A percentile compares a stretch with the other conserved stretches of the same genome.
These are phyloP conservation scores for Melampsora americana DNA, from an alignment of 1,284 basidiomycete genomes.

Conservation along the genomic window DNA sequence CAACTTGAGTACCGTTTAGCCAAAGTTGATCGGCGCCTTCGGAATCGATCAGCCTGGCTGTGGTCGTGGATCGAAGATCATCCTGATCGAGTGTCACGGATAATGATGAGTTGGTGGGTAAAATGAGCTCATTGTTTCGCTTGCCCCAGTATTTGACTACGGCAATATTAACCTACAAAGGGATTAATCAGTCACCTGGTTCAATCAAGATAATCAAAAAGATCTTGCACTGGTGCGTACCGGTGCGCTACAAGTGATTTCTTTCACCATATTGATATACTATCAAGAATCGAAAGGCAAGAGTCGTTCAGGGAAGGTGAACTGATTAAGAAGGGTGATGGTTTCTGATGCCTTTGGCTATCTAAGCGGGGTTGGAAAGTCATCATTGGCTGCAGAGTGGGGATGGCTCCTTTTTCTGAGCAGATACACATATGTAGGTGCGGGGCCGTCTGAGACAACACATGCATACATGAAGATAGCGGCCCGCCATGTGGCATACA, in stretches of 20 bases:
- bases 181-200: not conserved
- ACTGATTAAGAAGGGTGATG: not conserved
- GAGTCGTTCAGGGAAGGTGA: not conserved
- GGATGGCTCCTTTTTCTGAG: no score
- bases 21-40: slow-evolving; percentile 79
- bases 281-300: not conserved
- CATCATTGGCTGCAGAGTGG: no score
- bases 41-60: slow-evolving; percentile 74
- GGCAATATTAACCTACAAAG: slow-evolving; percentile 49
- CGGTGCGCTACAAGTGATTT: slow-evolving; percentile 49
- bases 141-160: slow-evolving; percentile 75
- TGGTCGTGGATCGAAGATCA: slow-evolving; percentile 88
- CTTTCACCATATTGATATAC: slow-evolving; percentile 36
- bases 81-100: slow-evolving; percentile 96
- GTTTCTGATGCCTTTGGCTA: no score
- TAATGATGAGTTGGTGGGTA: slow-evolving; percentile 95
- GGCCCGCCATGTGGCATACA: no score
- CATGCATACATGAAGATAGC: no score
- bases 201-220: not conserved
- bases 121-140: slow-evolving; percentile 86
- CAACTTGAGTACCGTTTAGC: slow-evolving; percentile 88
- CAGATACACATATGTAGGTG: no score
- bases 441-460: no score
- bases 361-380: no score
- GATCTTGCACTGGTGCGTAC: slow-evolving; percentile 33